These are phyloP conservation scores for Leccinum fuscescens DNA, from an alignment of 1,284 basidiomycete genomes.

Conservation along the genomic window DNA sequence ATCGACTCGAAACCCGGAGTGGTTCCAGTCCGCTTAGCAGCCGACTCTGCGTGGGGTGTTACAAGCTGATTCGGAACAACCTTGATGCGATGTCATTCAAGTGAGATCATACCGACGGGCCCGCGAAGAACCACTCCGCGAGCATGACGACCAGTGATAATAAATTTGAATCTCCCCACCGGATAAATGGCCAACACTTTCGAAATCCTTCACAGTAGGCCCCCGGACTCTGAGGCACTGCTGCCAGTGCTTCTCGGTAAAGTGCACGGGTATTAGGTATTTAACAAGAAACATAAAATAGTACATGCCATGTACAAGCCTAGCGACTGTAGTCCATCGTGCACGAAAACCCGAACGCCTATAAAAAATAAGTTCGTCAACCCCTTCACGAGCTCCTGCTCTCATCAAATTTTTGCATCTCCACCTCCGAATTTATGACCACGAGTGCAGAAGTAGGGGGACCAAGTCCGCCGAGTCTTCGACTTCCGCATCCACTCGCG, in stretches of 20 bases:
- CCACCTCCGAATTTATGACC: not conserved
- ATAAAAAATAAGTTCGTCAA: not conserved
- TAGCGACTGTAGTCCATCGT: too few species aligned
- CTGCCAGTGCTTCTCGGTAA: too few species aligned
- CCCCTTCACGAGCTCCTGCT: not conserved
- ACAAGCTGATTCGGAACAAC: slow-evolving; percentile 18
- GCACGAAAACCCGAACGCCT: not conserved
- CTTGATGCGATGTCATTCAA: slow-evolving; percentile 1
- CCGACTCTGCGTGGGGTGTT: not conserved
- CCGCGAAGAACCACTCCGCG: not conserved
- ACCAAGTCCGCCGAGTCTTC: not conserved
- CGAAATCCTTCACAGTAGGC: not conserved
- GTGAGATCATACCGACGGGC: not conserved
- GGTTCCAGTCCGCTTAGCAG: not conserved
- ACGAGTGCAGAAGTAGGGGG: not conserved
- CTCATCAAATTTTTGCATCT: not conserved
- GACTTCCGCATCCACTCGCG: not conserved
- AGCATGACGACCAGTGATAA: not conserved
- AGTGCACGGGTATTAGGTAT: too few species aligned
- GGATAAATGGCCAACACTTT: not conserved
- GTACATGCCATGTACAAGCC: too few species aligned
- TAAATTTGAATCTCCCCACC: not conserved
- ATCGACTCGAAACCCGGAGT: not conserved
- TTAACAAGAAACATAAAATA: too few species aligned
- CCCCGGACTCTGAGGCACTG: too few species aligned